Evolutionary conservation across 2,329 filamentous ascomycete genomes (phyloP).

Genomic region (Nemania serpens): DNA sequence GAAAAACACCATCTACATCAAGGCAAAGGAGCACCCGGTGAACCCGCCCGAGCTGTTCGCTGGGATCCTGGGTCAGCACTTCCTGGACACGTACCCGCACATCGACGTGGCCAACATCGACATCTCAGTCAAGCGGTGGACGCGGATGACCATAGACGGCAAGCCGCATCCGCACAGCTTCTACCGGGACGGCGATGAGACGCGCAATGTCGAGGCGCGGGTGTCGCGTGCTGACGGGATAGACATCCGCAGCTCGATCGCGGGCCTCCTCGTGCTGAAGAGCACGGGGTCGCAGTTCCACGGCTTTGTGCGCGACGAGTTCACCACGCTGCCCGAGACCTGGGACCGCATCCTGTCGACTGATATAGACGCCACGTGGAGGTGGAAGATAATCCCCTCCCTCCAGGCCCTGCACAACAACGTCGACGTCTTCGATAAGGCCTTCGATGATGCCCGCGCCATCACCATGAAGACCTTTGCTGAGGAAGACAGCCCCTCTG

Average conservation of each 20-base stretch:
- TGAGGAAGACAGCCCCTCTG: slow-evolving; percentile 85
- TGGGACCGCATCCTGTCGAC: slow-evolving; percentile 97
- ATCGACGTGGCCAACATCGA: slow-evolving; percentile 84
- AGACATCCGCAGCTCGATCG: slow-evolving; percentile 76
- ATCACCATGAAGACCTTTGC: slow-evolving; percentile 95
- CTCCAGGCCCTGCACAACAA: slow-evolving; percentile 69
- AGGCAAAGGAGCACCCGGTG: slow-evolving; percentile 90
- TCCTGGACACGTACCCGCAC: slow-evolving; percentile 84
- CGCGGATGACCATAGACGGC: slow-evolving; percentile 83
- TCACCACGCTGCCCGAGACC: slow-evolving; percentile 85
- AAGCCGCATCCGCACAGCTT: slow-evolving; percentile 95
- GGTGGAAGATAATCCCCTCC: slow-evolving; percentile 74
- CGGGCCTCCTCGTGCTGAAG: slow-evolving; percentile 87
- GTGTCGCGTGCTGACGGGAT: slow-evolving; percentile 72
- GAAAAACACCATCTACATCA: slow-evolving; percentile 96
- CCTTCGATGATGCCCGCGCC: slow-evolving; percentile 75
- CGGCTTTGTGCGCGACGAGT: slow-evolving; percentile 91
- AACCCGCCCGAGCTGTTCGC: slow-evolving; percentile 93
- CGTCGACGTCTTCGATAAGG: slow-evolving; percentile 72
- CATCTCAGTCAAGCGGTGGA: slow-evolving; percentile 87
- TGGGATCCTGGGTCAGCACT: slow-evolving; percentile 82
- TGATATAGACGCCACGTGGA: slow-evolving; percentile 85
- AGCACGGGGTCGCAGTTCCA: slow-evolving; percentile 96
- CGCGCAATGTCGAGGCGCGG: slow-evolving; percentile 77
- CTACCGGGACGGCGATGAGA: slow-evolving; percentile 86